Evolutionary conservation across 1,284 basidiomycete species (phyloP).

Genomic region (Trametes pubescens): DNA sequence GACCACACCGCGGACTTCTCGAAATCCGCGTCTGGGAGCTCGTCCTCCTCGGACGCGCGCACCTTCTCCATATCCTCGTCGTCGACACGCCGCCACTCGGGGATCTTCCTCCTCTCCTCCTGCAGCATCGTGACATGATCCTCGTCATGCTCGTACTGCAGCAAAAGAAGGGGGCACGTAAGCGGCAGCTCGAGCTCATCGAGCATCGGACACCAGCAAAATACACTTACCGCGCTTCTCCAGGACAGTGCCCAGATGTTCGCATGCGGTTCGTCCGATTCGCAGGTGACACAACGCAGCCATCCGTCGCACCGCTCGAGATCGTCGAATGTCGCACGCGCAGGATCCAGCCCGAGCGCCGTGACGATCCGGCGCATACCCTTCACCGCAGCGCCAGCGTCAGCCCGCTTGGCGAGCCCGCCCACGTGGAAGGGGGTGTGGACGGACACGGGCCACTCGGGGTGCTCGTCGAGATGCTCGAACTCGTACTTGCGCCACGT

Average conservation of each 20-base stretch:
- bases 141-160: neutral
- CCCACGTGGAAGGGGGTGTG: neutral
- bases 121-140: neutral
- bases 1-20: neutral
- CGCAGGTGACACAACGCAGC: neutral
- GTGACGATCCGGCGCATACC: slow-evolving; percentile 9
- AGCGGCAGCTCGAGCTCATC: neutral
- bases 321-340: slow-evolving; percentile 1
- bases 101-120: neutral
- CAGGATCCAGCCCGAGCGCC: slow-evolving; percentile 12
- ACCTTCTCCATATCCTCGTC: neutral
- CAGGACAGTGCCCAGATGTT: neutral
- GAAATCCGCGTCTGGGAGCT: neutral
- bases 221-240: neutral
- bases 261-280: neutral
- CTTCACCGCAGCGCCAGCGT: neutral
- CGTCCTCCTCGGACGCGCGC: neutral
- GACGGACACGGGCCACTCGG: neutral
- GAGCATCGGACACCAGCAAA: neutral
- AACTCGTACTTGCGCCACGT: neutral
- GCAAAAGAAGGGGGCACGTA: neutral
- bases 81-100: neutral
- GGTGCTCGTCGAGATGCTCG: neutral
- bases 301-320: neutral
- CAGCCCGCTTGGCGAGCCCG: neutral